Evolutionary conservation across 352 stramenopile species (phyloP).

Genomic region (Globisporangium camurandrum): DNA sequence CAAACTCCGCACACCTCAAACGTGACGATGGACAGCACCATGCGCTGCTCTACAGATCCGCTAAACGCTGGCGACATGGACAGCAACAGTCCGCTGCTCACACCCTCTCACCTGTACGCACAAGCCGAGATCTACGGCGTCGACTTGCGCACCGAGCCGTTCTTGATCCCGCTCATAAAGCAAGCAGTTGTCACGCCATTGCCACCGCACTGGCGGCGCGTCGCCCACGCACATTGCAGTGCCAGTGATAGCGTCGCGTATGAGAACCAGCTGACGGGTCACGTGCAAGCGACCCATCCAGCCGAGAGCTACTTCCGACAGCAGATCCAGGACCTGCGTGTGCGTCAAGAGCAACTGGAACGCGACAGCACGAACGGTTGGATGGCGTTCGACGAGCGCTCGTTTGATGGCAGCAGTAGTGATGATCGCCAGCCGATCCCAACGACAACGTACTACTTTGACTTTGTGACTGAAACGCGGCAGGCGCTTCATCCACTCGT

Average conservation of each 20-base stretch:
- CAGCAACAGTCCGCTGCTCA: constrained; percentile 10
- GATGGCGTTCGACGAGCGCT: constrained; percentile 47
- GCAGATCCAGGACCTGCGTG: constrained; percentile 35
- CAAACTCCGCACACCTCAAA: not conserved
- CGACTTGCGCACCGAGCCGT: constrained; percentile 36
- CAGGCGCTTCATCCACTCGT: constrained; percentile 32
- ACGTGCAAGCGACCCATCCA: constrained; percentile 12
- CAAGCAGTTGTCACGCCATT: constrained; percentile 36
- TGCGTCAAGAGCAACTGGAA: constrained; percentile 13
- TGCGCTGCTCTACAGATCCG: too few species aligned
- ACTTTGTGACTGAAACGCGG: constrained; percentile 34
- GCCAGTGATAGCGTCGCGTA: constrained; percentile 1
- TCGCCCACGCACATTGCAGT: not conserved
- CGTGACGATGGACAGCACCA: not conserved
- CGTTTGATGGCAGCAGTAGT: not conserved
- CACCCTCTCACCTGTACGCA: constrained; percentile 38
- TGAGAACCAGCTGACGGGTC: constrained; percentile 17
- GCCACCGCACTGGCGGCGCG: constrained; percentile 22
- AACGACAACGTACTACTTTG: constrained; percentile 41
- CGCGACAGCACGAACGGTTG: constrained; percentile 17
- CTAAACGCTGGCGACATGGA: not conserved
- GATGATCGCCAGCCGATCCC: too few species aligned
- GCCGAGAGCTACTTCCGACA: constrained; percentile 39
- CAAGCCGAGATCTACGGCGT: constrained; percentile 32
- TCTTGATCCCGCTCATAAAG: constrained; percentile 40